These are phyloP conservation scores for Chrysoporthe cubensis DNA, from an alignment of 2,329 filamentous ascomycete genomes.

Conservation along the genomic window DNA sequence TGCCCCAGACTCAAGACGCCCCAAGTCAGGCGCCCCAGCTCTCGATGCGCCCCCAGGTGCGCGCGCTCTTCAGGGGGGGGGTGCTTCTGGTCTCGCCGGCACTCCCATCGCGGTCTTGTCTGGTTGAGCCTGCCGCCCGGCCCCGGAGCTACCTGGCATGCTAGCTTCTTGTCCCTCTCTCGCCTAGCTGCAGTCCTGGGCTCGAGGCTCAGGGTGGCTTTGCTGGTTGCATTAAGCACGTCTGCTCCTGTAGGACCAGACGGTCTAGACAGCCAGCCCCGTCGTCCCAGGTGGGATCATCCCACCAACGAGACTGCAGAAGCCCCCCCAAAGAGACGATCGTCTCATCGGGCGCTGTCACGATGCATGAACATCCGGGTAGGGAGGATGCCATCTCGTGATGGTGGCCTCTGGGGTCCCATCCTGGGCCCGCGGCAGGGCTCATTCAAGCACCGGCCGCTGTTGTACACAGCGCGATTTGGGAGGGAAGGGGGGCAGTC, in stretches of 20 bases:
- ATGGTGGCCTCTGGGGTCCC: not conserved
- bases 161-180: not conserved
- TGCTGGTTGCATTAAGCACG: not conserved
- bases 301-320: not conserved
- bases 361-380: not conserved
- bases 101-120: not conserved
- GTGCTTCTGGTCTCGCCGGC: not conserved
- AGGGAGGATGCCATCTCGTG: not conserved
- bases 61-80: not conserved
- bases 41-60: not conserved
- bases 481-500: no score
- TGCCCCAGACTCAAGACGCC: conserved; percentile 20
- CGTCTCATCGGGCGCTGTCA: not conserved
- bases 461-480: not conserved
- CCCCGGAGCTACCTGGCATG: not conserved
- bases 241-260: not conserved
- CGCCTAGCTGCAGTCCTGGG: not conserved
- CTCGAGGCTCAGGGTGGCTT: not conserved
- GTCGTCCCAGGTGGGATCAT: not conserved
- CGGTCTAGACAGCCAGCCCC: not conserved
- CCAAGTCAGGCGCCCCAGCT: not conserved
- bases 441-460: not conserved
- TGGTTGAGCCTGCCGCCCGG: not conserved
- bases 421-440: not conserved
- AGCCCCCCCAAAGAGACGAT: not conserved